A percentile compares a stretch with the other conserved stretches of the same genome.
These are phyloP conservation scores for Fragaria iinumae DNA, from an alignment of 306 rosid species.

Conservation along the genomic window DNA sequence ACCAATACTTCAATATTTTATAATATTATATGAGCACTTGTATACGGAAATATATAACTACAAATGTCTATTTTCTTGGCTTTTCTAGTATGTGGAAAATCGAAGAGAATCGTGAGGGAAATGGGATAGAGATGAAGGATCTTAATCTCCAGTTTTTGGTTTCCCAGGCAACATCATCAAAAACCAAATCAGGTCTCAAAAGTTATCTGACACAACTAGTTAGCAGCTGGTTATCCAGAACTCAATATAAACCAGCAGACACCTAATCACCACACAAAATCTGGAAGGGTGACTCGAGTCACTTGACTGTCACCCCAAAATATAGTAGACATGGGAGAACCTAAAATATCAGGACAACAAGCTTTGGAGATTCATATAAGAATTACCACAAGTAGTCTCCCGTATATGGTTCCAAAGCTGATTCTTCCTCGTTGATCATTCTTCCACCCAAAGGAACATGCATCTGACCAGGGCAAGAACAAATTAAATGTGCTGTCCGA, in stretches of 20 bases:
- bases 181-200: neutral
- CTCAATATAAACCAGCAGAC: neutral
- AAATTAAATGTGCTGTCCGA: neutral
- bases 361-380: neutral
- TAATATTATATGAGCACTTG: neutral
- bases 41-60: neutral
- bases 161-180: neutral
- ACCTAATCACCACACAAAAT: neutral
- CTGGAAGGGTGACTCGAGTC: neutral
- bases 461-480: neutral
- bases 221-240: neutral
- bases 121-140: neutral
- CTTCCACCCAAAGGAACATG: slow-evolving; percentile 4
- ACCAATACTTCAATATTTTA: neutral
- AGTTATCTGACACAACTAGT: neutral
- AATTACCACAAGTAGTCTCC: slow-evolving; percentile 19
- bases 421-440: neutral
- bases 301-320: neutral
- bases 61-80: neutral
- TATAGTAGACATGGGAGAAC: neutral
- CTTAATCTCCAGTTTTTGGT: neutral
- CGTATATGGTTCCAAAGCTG: neutral
- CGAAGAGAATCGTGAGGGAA: neutral
- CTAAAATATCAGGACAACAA: neutral
- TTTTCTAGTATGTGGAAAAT: neutral